Conservation (phyloP, 805 yeast genomes). For the Clavispora fructus region DNA sequence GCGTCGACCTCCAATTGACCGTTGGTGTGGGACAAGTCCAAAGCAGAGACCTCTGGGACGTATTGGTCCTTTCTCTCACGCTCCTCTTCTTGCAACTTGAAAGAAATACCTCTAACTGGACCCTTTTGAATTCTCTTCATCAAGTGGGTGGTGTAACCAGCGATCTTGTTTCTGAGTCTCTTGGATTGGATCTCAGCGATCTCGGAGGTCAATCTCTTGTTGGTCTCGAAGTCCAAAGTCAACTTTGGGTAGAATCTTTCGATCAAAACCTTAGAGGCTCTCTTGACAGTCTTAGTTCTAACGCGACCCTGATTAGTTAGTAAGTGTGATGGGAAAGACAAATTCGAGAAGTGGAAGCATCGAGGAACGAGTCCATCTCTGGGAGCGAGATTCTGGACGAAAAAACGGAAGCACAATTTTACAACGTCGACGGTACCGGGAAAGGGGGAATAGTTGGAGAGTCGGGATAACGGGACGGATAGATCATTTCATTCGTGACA, state of each 20-base stretch:
- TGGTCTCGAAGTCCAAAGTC: conserved; percentile 98
- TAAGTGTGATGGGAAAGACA: conserved; percentile 10
- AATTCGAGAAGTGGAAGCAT: background rate
- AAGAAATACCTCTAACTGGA: conserved; percentile 99
- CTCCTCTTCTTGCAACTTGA: conserved; percentile 99
- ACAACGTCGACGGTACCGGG: background rate
- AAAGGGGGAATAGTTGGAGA: background rate
- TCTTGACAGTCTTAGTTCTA: conserved; percentile 99
- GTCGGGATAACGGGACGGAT: background rate
- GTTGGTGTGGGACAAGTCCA: conserved; percentile 94
- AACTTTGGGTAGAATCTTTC: conserved; percentile 99
- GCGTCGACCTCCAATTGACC: conserved; percentile 95
- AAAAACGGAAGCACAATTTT: background rate
- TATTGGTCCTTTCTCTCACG: conserved; percentile 99
- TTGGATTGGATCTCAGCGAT: conserved; percentile 98
- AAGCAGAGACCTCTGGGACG: conserved; percentile 99
- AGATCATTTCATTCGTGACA: background rate
- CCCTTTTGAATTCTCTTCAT: conserved; percentile 99
- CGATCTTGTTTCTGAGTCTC: conserved; percentile 99
- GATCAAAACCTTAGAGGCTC: conserved; percentile 99
- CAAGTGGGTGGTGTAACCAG: conserved; percentile 99
- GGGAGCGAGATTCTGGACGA: background rate
- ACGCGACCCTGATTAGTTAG: conserved; percentile 84
- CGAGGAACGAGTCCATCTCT: background rate
- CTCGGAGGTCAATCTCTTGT: conserved; percentile 98